Evolutionary conservation across 257 asterid genomes (phyloP).

Genomic region (Nicotiana attenuata): DNA sequence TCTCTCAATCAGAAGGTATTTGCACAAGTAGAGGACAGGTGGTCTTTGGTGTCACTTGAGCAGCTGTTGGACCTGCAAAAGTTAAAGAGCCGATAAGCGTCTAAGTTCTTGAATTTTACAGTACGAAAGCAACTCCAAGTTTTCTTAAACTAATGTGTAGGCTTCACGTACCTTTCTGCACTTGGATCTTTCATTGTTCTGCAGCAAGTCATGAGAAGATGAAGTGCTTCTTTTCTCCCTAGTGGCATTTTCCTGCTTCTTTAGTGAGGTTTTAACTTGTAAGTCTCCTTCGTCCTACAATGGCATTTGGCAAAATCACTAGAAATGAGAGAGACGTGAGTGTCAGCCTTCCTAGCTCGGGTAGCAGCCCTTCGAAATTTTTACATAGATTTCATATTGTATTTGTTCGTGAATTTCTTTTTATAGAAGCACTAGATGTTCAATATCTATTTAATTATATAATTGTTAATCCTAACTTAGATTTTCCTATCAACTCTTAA

Average conservation of each 20-base stretch:
- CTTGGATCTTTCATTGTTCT: not conserved
- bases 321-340: not conserved
- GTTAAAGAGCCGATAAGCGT: constrained; percentile 35
- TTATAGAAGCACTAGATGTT: not conserved
- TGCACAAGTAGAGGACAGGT: constrained; percentile 64
- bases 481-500: not conserved
- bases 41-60: constrained; percentile 69
- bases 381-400: not conserved
- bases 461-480: not conserved
- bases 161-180: not conserved
- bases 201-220: not conserved
- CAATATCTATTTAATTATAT: not conserved
- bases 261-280: not conserved
- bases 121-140: not conserved
- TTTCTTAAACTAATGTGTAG: not conserved
- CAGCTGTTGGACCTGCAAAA: constrained; percentile 72
- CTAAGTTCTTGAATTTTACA: not conserved
- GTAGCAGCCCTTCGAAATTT: not conserved
- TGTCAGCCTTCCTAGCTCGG: not conserved
- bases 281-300: not conserved
- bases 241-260: constrained; percentile 3
- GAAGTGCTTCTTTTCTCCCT: not conserved
- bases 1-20: constrained; percentile 56
- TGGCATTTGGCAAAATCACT: not conserved
- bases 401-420: not conserved